Evolutionary conservation across 2,329 filamentous ascomycete genomes (phyloP).

Genomic region (Phialophora expanda): DNA sequence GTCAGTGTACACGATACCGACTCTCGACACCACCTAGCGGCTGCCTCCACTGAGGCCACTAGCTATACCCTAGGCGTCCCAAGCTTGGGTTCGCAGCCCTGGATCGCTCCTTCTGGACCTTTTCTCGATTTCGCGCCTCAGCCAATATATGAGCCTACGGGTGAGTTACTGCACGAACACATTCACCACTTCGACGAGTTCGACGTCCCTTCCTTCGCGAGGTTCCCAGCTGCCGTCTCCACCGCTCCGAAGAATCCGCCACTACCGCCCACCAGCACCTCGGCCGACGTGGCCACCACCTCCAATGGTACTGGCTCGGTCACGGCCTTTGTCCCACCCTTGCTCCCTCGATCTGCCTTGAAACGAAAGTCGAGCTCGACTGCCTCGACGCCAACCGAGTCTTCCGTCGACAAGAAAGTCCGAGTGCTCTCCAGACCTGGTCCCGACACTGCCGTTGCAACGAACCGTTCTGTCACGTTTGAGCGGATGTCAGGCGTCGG

Average conservation of each 20-base stretch:
- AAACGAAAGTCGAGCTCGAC: conserved; percentile 34
- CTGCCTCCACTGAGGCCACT: conserved; percentile 31
- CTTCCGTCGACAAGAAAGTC: conserved; percentile 22
- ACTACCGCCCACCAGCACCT: conserved; percentile 6
- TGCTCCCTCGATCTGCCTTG: conserved; percentile 35
- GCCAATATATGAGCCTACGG: conserved; percentile 38
- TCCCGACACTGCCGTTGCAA: conserved; percentile 23
- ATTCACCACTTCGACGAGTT: conserved; percentile 33
- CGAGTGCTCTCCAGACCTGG: conserved; percentile 19
- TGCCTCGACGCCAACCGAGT: conserved; percentile 22
- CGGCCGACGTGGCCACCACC: conserved; percentile 22
- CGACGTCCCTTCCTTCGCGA: conserved; percentile 31
- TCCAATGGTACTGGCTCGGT: conserved; percentile 31
- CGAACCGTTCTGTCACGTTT: conserved; percentile 34
- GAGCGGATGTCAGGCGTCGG: conserved; percentile 39
- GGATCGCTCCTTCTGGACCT: conserved; percentile 29
- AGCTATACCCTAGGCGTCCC: conserved; percentile 33
- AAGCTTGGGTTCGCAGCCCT: conserved; percentile 35
- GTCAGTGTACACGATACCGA: conserved; percentile 28
- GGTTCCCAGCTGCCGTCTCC: conserved; percentile 20
- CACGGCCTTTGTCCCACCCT: conserved; percentile 29
- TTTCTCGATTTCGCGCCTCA: conserved; percentile 33
- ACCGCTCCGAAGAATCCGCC: conserved; percentile 26
- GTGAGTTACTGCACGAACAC: conserved; percentile 32
- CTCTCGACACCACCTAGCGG: conserved; percentile 28